Evolutionary conservation across 163 green algal genomes (phyloP).

Genomic region (Prototheca stagnorum): DNA sequence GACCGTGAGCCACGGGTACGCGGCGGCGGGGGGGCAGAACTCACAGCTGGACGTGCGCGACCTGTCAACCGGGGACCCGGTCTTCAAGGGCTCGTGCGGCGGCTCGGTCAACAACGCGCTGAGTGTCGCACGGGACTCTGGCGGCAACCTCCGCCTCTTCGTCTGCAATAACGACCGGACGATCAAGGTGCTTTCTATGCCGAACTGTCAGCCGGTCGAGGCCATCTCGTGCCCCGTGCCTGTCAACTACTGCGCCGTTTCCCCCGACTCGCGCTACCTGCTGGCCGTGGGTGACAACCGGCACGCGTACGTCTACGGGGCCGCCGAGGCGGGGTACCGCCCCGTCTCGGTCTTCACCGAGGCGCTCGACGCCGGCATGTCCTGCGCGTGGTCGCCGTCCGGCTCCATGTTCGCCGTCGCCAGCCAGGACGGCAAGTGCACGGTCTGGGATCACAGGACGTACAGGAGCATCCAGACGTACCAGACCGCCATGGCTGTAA

Average conservation of each 20-base stretch:
- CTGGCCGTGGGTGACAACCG: conserved; percentile 47
- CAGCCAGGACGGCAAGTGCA: conserved; percentile 38
- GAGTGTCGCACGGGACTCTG: conserved; percentile 31
- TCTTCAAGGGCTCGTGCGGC: conserved; percentile 25
- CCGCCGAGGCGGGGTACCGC: conserved; percentile 24
- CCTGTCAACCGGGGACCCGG: conserved; percentile 6
- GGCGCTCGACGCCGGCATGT: conserved; percentile 47
- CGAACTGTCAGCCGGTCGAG: conserved; percentile 4
- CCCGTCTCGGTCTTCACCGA: conserved; percentile 13
- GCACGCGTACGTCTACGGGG: conserved; percentile 30
- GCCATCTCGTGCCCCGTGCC: conserved; percentile 23
- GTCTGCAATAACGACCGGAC: conserved; percentile 59
- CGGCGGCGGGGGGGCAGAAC: conserved; percentile 43
- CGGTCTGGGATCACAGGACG: conserved; percentile 43
- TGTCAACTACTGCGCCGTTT: conserved; percentile 59
- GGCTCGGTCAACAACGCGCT: conserved; percentile 65
- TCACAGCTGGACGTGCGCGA: conserved; percentile 32
- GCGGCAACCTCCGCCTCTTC: conserved; percentile 30
- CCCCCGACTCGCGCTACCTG: conserved; percentile 27
- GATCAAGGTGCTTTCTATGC: conserved; percentile 28
- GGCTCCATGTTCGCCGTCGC: conserved; percentile 34
- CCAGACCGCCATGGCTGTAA: conserved; percentile 11
- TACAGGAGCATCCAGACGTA: conserved; percentile 10
- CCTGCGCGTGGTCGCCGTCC: conserved; percentile 40
- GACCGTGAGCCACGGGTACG: conserved; percentile 33